phyloP scores from a whole-genome alignment of 306 rosid species.

The Delonix regia region DNA sequence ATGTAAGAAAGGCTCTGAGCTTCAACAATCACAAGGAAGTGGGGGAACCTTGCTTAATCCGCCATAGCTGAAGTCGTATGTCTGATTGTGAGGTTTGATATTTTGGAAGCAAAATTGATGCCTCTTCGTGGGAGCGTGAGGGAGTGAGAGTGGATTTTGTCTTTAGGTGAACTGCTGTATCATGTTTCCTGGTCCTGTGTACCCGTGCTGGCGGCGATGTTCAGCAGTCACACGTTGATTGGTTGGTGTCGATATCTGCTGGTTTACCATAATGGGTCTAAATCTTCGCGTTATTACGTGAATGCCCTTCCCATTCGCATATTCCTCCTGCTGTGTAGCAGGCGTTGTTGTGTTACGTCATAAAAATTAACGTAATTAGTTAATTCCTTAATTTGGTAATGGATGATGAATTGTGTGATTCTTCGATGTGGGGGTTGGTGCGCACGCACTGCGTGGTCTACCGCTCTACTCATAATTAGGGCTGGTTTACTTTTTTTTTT shows the following conservation, averaged over 20 bases:
- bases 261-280: constrained; percentile 27
- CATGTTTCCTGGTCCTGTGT: constrained; percentile 25
- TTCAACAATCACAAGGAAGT: neutral
- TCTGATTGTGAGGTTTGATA: constrained; percentile 1
- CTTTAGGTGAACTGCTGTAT: neutral
- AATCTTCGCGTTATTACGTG: neutral
- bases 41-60: neutral
- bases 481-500: no score
- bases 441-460: no score
- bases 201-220: constrained; percentile 34
- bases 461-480: no score
- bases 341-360: no score
- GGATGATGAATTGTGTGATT: no score
- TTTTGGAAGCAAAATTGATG: neutral
- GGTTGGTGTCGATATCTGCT: neutral
- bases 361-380: no score
- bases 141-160: neutral
- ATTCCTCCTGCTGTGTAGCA: neutral
- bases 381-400: no score
- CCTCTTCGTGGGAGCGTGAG: neutral
- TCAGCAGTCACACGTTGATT: constrained; percentile 42
- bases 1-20: neutral
- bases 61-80: neutral
- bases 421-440: no score
- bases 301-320: constrained; percentile 20